Evolutionary conservation across 1,284 basidiomycete species (phyloP), one percentile per base, ranked within the genome.

Genomic region (Trichosporon ovoides): DNA sequence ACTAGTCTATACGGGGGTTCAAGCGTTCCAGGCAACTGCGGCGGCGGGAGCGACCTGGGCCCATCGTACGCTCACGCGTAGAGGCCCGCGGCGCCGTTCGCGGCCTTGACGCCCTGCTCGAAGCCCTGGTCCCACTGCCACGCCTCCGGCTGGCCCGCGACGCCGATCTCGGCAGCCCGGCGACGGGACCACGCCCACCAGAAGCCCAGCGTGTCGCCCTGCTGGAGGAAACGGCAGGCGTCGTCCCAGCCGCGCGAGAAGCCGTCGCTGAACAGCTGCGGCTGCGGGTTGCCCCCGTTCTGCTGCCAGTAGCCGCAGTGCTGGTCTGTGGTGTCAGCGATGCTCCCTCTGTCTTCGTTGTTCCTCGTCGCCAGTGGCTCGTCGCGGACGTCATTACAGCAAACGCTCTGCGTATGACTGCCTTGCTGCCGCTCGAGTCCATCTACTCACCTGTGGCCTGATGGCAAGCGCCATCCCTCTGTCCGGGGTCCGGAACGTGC

Each of bases 171-270:
- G 16, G 63, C 72, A 14, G 68, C 74, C 38, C 85, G 77, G 36
- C 78, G 76, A 66, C 80, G 82, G 40, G 79, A 76, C 85, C 86
- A 87, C 43, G 81, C 80, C 11, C 80, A 80, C 57, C 80, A 77
- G 70, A 87, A 87, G 28, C 86, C 87, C 19, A 88, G 75, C 72
- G 86, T 83, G 61, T 66, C 66, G 57, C 54, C 63, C 60, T 58
- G 71, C 65, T 20, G 68, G 61, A 71, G 56, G 75, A 88, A 88
- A 48, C 76, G 62, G 66, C 84, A 80, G 0, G 84, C 84, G 66
- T 89, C 87, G 52, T 84, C 81, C 88, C 88, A 91, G 0, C 87
- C 88, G 57, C 79, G 73, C 2, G 77, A 61, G 69, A 87, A 90
- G 1, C 87, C 89, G 1, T 83, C 80, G 24, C 76, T 79, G 68